These are phyloP conservation scores for Citrullus mucosospermus DNA, from an alignment of 306 rosid genomes.

Conservation along the genomic window DNA sequence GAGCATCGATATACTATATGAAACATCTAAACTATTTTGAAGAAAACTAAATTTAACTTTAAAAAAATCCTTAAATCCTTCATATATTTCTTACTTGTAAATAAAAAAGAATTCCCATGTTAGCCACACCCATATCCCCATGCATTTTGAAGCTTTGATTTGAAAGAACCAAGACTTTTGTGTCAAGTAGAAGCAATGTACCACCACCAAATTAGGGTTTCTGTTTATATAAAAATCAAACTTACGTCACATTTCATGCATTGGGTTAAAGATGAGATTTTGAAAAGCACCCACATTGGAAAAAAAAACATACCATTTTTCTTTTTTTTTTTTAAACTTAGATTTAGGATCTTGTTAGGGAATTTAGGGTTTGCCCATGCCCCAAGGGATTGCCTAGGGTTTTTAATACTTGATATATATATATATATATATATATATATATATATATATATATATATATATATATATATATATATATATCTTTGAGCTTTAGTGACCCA, in stretches of 20 bases:
- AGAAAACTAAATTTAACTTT: background rate
- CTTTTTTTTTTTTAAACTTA: conserved; percentile 9
- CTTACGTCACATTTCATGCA: background rate
- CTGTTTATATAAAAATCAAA: background rate
- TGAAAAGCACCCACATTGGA: background rate
- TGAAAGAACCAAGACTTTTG: background rate
- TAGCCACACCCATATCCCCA: background rate
- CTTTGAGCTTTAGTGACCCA: background rate
- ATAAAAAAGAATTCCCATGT: background rate
- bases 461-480: too few relatives aligned
- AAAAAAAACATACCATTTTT: background rate
- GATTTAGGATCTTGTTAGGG: conserved; percentile 38
- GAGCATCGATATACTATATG: background rate
- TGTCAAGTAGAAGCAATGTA: background rate
- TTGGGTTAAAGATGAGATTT: conserved; percentile 4
- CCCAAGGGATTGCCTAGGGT: conserved; percentile 8
- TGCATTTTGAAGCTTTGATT: background rate
- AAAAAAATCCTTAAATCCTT: background rate
- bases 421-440: too few relatives aligned
- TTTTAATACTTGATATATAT: background rate
- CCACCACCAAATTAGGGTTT: background rate
- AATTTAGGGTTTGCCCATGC: conserved; percentile 13
- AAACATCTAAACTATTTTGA: background rate
- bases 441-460: too few relatives aligned
- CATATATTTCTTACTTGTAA: background rate